Evolutionary conservation across 2,329 filamentous ascomycete species (phyloP).

Genomic region (Aspergillus sp.): DNA sequence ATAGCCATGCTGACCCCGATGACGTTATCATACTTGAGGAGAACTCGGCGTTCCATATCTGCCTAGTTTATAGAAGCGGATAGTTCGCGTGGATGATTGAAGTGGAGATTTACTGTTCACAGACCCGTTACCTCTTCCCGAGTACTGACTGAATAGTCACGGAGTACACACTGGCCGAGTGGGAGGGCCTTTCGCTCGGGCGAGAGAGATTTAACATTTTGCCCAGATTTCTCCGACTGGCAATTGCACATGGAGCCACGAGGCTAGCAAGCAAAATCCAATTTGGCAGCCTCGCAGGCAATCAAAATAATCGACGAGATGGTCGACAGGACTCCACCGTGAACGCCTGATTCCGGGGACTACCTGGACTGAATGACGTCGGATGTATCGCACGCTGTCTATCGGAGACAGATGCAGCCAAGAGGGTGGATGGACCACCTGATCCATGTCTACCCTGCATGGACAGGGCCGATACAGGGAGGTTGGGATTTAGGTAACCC

Average conservation of each 20-base stretch:
- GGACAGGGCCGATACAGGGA: background rate
- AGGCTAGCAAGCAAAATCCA: background rate
- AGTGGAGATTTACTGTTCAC: too few relatives aligned
- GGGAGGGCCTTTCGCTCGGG: background rate
- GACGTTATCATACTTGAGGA: too few relatives aligned
- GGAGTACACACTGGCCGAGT: background rate
- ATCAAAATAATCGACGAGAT: background rate
- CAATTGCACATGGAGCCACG: background rate
- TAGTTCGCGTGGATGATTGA: too few relatives aligned
- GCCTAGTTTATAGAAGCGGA: too few relatives aligned
- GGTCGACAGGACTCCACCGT: background rate
- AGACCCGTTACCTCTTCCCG: too few relatives aligned
- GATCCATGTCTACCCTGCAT: background rate
- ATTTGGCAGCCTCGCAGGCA: background rate
- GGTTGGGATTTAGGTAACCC: background rate
- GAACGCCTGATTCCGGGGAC: background rate
- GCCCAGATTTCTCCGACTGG: background rate
- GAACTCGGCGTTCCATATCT: too few relatives aligned
- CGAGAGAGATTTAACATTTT: background rate
- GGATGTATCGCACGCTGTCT: background rate
- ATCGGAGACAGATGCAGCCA: background rate
- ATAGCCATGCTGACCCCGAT: too few relatives aligned
- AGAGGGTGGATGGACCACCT: background rate
- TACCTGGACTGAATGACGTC: background rate
- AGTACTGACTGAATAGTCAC: too few relatives aligned